Evolutionary conservation across 805 yeast genomes (phyloP).

Genomic region (Candida lessepsii): DNA sequence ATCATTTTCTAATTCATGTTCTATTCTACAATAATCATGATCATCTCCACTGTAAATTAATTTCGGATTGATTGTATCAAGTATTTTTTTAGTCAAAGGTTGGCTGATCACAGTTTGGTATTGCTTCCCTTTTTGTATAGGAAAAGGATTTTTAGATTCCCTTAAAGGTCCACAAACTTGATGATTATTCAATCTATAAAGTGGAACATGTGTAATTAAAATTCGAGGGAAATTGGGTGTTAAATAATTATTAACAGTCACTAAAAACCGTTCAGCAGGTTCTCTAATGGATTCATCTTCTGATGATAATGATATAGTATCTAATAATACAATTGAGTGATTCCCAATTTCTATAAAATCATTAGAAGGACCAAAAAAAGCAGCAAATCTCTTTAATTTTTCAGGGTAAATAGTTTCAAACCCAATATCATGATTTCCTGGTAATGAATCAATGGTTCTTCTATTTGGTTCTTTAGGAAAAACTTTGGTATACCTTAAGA

Average conservation of each 20-base stretch:
- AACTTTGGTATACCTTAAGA: conserved; percentile 60
- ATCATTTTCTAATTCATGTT: conserved; percentile 40
- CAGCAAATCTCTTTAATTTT: conserved; percentile 61
- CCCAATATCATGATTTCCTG: conserved; percentile 98
- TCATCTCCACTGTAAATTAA: conserved; percentile 89
- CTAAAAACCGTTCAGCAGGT: conserved; percentile 58
- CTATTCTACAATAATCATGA: conserved; percentile 88
- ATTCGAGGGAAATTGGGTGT: conserved; percentile 54
- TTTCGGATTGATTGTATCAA: conserved; percentile 61
- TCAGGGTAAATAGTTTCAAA: conserved; percentile 69
- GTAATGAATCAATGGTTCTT: conserved; percentile 42
- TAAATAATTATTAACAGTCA: conserved; percentile 23
- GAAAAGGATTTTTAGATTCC: conserved; percentile 65
- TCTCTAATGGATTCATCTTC: conserved; percentile 43
- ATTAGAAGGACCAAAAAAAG: conserved; percentile 72
- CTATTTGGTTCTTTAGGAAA: conserved; percentile 58
- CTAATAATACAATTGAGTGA: conserved; percentile 72
- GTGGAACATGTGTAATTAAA: conserved; percentile 83
- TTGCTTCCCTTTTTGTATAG: conserved; percentile 73
- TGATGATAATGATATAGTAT: conserved; percentile 73
- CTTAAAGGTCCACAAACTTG: conserved; percentile 75
- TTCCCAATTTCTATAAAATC: conserved; percentile 57
- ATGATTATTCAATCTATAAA: conserved; percentile 62
- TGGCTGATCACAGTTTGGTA: conserved; percentile 81
- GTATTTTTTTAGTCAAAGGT: conserved; percentile 54